phyloP scores from a whole-genome alignment of 1,284 basidiomycete genomes.

The Paramarasmius palmivorus region DNA sequence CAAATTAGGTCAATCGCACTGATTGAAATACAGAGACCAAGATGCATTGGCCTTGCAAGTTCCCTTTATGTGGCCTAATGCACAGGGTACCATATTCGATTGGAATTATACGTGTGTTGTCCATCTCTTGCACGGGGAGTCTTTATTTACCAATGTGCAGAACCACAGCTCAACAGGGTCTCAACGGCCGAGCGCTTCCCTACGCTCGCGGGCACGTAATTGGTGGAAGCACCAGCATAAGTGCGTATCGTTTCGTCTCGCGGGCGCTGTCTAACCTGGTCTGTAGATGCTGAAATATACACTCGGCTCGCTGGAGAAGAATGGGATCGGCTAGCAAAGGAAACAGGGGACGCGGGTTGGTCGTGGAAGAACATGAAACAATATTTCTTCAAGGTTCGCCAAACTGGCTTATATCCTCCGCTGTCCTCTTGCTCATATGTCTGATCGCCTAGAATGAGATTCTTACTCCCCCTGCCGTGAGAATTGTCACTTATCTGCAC shows the following conservation, averaged over 20 bases:
- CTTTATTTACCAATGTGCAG: background rate
- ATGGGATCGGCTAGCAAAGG: background rate
- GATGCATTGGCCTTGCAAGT: background rate
- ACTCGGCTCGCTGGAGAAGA: background rate
- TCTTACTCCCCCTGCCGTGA: background rate
- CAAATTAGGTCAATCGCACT: background rate
- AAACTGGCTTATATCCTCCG: background rate
- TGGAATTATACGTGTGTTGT: constrained; percentile 12
- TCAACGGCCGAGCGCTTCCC: background rate
- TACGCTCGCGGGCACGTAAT: constrained; percentile 9
- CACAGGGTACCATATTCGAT: constrained; percentile 1
- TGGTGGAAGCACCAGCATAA: constrained; percentile 12
- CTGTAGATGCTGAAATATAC: background rate
- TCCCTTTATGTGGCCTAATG: constrained; percentile 6
- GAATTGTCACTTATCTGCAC: background rate
- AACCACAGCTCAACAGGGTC: constrained; percentile 9
- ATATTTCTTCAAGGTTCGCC: background rate
- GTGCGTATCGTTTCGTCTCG: background rate
- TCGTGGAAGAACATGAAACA: constrained; percentile 1
- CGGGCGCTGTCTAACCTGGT: background rate
- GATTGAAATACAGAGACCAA: background rate
- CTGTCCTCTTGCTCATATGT: background rate
- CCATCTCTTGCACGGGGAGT: too few relatives aligned
- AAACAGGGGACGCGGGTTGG: background rate
- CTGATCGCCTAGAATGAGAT: background rate